Conservation (phyloP, 441 rosid genomes). For the Eruca vesicaria region DNA sequence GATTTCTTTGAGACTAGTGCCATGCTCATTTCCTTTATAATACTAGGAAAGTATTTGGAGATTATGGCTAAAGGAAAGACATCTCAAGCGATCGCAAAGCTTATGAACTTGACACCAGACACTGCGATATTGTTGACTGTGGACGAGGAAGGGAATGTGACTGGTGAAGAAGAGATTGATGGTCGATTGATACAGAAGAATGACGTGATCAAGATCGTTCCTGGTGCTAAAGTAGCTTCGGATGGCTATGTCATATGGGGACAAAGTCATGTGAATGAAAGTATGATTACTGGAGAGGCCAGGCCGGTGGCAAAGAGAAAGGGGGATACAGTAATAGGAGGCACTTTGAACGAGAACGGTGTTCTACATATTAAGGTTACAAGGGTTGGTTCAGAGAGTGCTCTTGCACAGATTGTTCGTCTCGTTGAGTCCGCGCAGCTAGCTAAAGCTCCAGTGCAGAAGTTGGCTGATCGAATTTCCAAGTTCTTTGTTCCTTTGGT, state of each 20-base stretch:
- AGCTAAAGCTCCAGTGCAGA: constrained; percentile 98
- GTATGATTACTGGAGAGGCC: constrained; percentile 98
- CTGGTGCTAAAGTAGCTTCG: constrained; percentile 90
- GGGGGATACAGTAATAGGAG: constrained; percentile 86
- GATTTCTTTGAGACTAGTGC: constrained; percentile 97
- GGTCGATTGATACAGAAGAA: constrained; percentile 79
- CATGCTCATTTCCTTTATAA: constrained; percentile 92
- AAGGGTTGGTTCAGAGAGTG: constrained; percentile 88
- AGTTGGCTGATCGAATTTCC: constrained; percentile 87
- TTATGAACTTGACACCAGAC: constrained; percentile 78
- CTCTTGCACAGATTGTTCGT: constrained; percentile 89
- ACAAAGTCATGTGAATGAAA: constrained; percentile 93
- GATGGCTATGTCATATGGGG: constrained; percentile 94
- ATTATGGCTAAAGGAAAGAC: constrained; percentile 88
- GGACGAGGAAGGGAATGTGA: constrained; percentile 63
- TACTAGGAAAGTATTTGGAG: constrained; percentile 90
- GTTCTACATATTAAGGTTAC: constrained; percentile 77
- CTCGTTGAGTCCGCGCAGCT: constrained; percentile 93
- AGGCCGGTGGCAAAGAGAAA: constrained; percentile 82
- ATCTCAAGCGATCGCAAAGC: constrained; percentile 92
- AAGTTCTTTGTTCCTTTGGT: constrained; percentile 89
- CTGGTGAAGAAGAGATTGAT: constrained; percentile 72
- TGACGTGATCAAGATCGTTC: constrained; percentile 77
- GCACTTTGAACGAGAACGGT: constrained; percentile 87
- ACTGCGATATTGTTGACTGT: constrained; percentile 66